phyloP scores from a whole-genome alignment of 2,329 filamentous ascomycete species.

The Tolypocladium tundrense region DNA sequence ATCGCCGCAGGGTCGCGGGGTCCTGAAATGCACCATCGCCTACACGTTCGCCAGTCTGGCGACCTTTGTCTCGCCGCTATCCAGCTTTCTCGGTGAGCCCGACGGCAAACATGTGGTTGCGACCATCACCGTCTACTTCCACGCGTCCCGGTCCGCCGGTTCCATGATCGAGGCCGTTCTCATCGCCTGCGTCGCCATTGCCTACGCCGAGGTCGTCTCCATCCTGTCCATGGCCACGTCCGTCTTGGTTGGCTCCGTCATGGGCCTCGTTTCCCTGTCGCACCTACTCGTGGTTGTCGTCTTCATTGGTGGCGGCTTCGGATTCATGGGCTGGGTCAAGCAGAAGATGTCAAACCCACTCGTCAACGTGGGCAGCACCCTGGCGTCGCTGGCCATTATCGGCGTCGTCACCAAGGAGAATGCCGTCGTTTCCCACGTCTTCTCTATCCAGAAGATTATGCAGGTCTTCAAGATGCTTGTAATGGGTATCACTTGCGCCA shows the following conservation, averaged over 20 bases:
- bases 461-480: constrained; percentile 63
- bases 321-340: constrained; percentile 75
- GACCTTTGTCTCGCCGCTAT: constrained; percentile 64
- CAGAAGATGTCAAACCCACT: constrained; percentile 63
- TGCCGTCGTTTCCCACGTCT: constrained; percentile 64
- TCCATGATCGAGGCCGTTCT: constrained; percentile 77
- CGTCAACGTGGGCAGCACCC: constrained; percentile 70
- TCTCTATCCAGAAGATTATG: constrained; percentile 49
- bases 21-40: constrained; percentile 78
- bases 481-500: constrained; percentile 62
- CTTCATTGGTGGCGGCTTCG: constrained; percentile 72
- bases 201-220: constrained; percentile 56
- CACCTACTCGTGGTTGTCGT: constrained; percentile 67
- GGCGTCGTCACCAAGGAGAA: constrained; percentile 80
- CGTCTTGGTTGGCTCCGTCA: constrained; percentile 57
- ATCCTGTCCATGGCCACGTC: constrained; percentile 75
- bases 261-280: constrained; percentile 57
- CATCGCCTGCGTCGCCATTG: constrained; percentile 62
- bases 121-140: constrained; percentile 85
- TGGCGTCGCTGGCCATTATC: constrained; percentile 75
- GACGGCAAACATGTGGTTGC: constrained; percentile 87
- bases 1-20: constrained; percentile 61
- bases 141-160: constrained; percentile 70
- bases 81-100: constrained; percentile 63
- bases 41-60: constrained; percentile 74